Conservation (phyloP, 176 grass and related monocot genomes). For the Carex scoparia region DNA sequence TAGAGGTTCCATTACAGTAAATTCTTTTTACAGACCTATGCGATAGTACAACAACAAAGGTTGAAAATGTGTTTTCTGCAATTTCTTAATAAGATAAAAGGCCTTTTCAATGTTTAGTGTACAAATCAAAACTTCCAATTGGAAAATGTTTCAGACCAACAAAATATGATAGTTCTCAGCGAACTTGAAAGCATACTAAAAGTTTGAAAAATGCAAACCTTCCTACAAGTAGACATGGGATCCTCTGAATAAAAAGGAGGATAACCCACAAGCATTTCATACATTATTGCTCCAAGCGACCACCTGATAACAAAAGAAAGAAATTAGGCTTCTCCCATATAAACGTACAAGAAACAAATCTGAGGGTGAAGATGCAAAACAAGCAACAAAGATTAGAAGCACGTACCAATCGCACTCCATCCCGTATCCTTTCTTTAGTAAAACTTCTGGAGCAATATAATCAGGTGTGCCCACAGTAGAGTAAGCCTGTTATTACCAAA, state of each 20-base stretch:
- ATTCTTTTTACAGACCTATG: background rate
- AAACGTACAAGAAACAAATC: background rate
- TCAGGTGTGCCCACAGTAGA: constrained; percentile 98
- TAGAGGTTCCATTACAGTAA: background rate
- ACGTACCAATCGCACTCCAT: constrained; percentile 96
- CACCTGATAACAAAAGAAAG: constrained; percentile 48
- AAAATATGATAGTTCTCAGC: background rate
- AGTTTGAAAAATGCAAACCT: constrained; percentile 40
- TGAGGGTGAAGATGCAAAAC: constrained; percentile 11
- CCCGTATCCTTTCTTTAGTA: constrained; percentile 98
- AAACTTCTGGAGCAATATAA: constrained; percentile 99
- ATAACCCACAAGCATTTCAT: constrained; percentile 98
- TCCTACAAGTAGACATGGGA: constrained; percentile 97
- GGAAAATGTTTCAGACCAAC: background rate
- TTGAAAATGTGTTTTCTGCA: background rate
- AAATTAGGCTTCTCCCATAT: background rate
- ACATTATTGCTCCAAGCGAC: constrained; percentile 99
- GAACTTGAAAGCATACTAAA: background rate
- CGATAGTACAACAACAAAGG: background rate
- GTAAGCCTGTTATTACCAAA: constrained; percentile 63
- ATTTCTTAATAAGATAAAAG: background rate
- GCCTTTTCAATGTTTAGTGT: background rate
- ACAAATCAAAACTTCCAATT: background rate
- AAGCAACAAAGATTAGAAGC: constrained; percentile 29
- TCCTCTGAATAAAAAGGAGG: constrained; percentile 99